A percentile compares a stretch with the other conserved stretches of the same genome.
phyloP scores from a whole-genome alignment of 306 rosid genomes.

The Prunus mongolica region DNA sequence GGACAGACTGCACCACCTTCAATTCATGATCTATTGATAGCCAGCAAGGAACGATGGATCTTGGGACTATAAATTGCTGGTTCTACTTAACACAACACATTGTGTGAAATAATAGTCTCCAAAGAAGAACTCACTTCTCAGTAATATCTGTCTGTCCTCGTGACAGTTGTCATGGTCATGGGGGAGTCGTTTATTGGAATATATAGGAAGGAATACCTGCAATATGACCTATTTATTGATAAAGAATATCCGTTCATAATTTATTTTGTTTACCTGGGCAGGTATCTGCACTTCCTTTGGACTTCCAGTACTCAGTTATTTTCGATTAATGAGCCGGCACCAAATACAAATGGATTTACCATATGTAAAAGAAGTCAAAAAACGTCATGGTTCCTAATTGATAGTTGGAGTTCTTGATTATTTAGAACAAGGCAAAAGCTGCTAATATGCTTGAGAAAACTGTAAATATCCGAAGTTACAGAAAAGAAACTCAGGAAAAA shows the following conservation, averaged over 20 bases:
- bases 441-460: not conserved
- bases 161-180: not conserved
- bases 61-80: not conserved
- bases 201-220: not conserved
- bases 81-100: not conserved
- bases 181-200: not conserved
- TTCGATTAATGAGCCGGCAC: not conserved
- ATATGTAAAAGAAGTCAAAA: too few species aligned
- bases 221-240: too few species aligned
- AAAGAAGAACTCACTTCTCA: not conserved
- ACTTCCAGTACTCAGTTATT: too few species aligned
- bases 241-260: too few species aligned
- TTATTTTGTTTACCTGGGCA: too few species aligned
- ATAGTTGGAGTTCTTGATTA: too few species aligned
- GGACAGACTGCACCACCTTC: slow-evolving; percentile 56
- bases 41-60: not conserved
- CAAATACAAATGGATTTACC: not conserved
- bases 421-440: too few species aligned
- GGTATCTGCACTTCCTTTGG: too few species aligned
- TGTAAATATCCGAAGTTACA: not conserved
- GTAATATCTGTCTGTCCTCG: not conserved
- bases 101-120: not conserved
- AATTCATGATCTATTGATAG: slow-evolving; percentile 31
- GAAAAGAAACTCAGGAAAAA: not conserved
- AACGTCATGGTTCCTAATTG: too few species aligned